These are phyloP conservation scores for Rhizopogon roseolus DNA, from an alignment of 768 basidiomycete genomes.

Conservation along the genomic window DNA sequence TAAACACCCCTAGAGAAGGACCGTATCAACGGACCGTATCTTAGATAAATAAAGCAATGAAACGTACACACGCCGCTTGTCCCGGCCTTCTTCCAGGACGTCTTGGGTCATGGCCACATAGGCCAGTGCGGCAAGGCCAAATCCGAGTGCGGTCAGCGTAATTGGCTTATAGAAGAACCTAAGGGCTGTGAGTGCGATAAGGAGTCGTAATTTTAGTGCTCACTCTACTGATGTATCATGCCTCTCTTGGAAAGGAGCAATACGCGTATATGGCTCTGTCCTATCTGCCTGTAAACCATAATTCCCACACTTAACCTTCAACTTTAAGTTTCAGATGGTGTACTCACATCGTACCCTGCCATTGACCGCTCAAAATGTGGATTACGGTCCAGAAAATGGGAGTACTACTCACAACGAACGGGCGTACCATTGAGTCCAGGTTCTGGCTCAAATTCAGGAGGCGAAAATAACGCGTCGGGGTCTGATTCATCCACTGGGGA, in stretches of 20 bases:
- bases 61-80: conserved; percentile 76
- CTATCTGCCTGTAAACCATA: conserved; percentile 60
- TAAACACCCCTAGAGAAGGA: conserved; percentile 58
- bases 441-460: conserved; percentile 56
- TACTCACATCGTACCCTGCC: conserved; percentile 81
- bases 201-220: conserved; percentile 15
- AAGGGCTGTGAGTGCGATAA: conserved; percentile 3
- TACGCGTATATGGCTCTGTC: conserved; percentile 78
- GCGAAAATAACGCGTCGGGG: conserved; percentile 30
- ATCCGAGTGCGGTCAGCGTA: conserved; percentile 68
- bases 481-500: conserved; percentile 65
- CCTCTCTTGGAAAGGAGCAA: conserved; percentile 78
- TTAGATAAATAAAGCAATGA: neutral
- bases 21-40: neutral
- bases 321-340: neutral
- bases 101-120: conserved; percentile 83
- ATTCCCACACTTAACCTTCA: conserved; percentile 13
- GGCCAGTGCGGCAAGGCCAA: conserved; percentile 63
- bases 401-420: conserved; percentile 65
- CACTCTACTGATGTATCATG: conserved; percentile 82
- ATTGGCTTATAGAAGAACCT: conserved; percentile 88
- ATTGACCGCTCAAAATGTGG: conserved; percentile 2
- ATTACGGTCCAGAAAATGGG: neutral
- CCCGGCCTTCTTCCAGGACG: conserved; percentile 77
- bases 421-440: conserved; percentile 73